Evolutionary conservation across 352 stramenopile species (phyloP), one percentile per base, ranked within the genome.

Genomic region (Phytophthora brassicae): DNA sequence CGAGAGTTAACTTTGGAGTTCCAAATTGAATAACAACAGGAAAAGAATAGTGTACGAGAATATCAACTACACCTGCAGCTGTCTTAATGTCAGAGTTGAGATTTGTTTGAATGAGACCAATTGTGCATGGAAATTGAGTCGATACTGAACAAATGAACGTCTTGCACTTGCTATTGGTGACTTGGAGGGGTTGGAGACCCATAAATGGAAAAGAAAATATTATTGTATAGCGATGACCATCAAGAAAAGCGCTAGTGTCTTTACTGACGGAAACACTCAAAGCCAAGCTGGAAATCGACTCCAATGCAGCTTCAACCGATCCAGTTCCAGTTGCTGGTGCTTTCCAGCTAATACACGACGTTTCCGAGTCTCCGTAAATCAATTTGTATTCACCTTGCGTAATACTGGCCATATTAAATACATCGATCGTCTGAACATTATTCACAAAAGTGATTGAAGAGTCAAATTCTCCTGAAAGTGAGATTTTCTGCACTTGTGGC

Each of bases 271-370:
- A 61, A 1, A 89, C 84, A 39, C 51, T 35, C 0, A 89, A 24
- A 1, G 53, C 60, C 20, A 89, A 60, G 0, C 64, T 66, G 3
- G 62, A 6, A 2, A 89, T 86, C 0, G 65, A 58, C 33, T 90
- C 60, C 1, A 92, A 45, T 0, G 74, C 75, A 2, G 60, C 50
- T 47, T 89, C 57, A 12, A 92, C 19, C 0, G 68, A 81, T 8
- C 19, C 28, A 0, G 49, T 20, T 4, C 71, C 72, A 2, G 65
- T 71, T 0, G 68, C 64, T 0, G 72, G 43, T 3, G 77, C 79
- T 26, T 90, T 74, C 84, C 81, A 90, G 23, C 56, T 41, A 6
- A 92, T 80, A 17, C 84, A 92, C 0, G n/a, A 8, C 0, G 81
- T 83, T 8, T 68, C 47, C 16, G 48, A 57, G 9, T 69, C 55